Percentiles rank a stretch among this genome's conserved stretches.
These are phyloP conservation scores for Collybia mongolica DNA, from an alignment of 768 basidiomycete genomes.

Conservation along the genomic window DNA sequence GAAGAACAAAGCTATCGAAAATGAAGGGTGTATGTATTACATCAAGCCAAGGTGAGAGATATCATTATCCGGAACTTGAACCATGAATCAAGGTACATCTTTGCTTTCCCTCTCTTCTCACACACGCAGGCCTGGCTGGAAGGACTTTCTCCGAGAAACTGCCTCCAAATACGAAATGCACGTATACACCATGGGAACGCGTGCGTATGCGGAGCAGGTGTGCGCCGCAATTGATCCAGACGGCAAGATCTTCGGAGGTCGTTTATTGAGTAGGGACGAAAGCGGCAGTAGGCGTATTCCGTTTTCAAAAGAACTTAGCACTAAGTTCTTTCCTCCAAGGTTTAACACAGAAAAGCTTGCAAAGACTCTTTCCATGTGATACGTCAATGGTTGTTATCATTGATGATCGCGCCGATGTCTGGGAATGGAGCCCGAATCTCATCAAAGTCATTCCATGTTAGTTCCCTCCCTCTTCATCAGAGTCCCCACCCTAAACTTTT, in stretches of 20 bases:
- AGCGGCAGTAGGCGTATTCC: slow-evolving; percentile 76
- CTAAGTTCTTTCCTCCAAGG: slow-evolving; percentile 43
- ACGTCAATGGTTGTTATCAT: slow-evolving; percentile 99
- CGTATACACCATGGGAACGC: slow-evolving; percentile 99
- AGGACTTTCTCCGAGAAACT: slow-evolving; percentile 70
- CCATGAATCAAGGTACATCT: neutral
- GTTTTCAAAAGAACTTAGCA: slow-evolving; percentile 1
- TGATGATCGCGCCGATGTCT: slow-evolving; percentile 97
- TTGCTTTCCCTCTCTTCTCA: slow-evolving; percentile 3
- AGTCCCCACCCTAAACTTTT: slow-evolving; percentile 15
- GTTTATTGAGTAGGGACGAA: slow-evolving; percentile 92
- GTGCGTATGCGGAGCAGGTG: slow-evolving; percentile 94
- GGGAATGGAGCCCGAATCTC: slow-evolving; percentile 97
- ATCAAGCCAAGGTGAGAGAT: slow-evolving; percentile 87
- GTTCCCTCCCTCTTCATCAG: slow-evolving; percentile 12
- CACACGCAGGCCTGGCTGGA: slow-evolving; percentile 69
- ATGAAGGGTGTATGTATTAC: slow-evolving; percentile 92
- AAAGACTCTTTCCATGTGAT: slow-evolving; percentile 93
- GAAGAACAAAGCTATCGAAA: slow-evolving; percentile 65
- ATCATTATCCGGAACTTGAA: neutral
- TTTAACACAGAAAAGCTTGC: slow-evolving; percentile 87
- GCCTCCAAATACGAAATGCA: slow-evolving; percentile 94
- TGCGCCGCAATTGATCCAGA: slow-evolving; percentile 93
- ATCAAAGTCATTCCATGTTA: slow-evolving; percentile 95
- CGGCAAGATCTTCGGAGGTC: slow-evolving; percentile 78